These are phyloP conservation scores for Sinapis alba DNA, from an alignment of 441 rosid species.

Conservation along the genomic window DNA sequence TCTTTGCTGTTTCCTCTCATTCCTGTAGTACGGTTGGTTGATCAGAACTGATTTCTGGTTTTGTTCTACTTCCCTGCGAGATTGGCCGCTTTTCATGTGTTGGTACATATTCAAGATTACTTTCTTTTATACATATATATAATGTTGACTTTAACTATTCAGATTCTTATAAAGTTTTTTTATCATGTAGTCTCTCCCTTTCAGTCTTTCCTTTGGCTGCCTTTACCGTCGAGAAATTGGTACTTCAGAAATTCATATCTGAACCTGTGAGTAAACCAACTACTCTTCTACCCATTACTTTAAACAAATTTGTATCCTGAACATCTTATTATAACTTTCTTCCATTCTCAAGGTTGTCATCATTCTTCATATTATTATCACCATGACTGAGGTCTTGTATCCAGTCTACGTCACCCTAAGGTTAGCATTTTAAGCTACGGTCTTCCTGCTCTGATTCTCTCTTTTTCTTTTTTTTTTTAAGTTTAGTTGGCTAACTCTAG, in stretches of 20 bases:
- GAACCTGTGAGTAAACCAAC: constrained; percentile 61
- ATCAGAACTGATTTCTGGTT: constrained; percentile 93
- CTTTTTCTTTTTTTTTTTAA: background rate
- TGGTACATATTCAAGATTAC: constrained; percentile 49
- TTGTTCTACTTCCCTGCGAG: constrained; percentile 84
- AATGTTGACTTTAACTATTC: constrained; percentile 16
- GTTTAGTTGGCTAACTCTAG: constrained; percentile 2
- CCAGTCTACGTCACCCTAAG: constrained; percentile 87
- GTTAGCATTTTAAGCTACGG: constrained; percentile 44
- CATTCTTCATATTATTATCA: constrained; percentile 68
- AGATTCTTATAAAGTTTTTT: background rate
- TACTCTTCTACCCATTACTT: background rate
- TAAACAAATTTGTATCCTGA: background rate
- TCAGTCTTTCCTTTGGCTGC: constrained; percentile 80
- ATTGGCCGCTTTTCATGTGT: constrained; percentile 99
- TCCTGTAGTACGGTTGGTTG: constrained; percentile 93
- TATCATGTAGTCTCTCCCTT: constrained; percentile 72
- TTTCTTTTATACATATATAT: background rate
- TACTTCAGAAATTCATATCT: constrained; percentile 56
- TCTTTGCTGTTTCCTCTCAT: background rate
- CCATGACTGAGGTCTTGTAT: constrained; percentile 70
- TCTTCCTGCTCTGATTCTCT: constrained; percentile 17
- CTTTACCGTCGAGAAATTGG: constrained; percentile 77
- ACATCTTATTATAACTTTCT: background rate
- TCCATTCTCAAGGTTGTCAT: constrained; percentile 68